Evolutionary conservation across 768 basidiomycete species (phyloP), one percentile per base, ranked within the genome.

Genomic region (Xerocomus potaroensis): DNA sequence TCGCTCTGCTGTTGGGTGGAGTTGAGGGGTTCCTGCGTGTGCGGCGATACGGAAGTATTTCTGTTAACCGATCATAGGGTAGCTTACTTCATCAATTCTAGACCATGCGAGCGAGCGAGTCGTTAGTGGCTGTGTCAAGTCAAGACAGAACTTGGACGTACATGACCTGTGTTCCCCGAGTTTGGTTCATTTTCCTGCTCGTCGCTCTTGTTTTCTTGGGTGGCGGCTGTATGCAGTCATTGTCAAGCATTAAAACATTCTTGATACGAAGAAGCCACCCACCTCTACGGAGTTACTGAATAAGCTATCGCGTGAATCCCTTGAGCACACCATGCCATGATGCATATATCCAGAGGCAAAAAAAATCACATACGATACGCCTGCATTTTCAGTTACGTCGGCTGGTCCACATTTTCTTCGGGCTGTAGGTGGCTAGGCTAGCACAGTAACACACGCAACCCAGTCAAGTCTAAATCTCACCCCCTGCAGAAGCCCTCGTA

Each of bases 141-240:
- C 37, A 19, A 29, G 22, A n/a, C n/a, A n/a, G n/a, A n/a, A n/a
- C n/a, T 26, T 14, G 11, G 43, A 53, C 57, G 19, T 43, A 59
- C 64, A 35, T 43, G 3, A 30, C 31, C 14, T 10, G 48, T 48
- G 56, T 68, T 9, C 58, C 36, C 48, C 59, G 58, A 16, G 56
- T 51, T 7, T 23, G 34, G 21, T 16, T 43, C 26, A 22, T 11
- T 41, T 29, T 70, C 63, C 34, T 56, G 5, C 42, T 35, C 3
- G 58, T 63, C 1, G 65, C 60, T 61, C 59, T 78, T 5, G 70
- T 41, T 56, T 72, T 79, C 61, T 77, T 78, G 16, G 67, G 49
- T 22, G 69, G 59, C 9, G 72, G 63, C 24, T 64, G 51, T 31
- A 44, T 63, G 21, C 12, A 32, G 41, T 37, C 23, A 22, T 46